Percentiles rank a stretch among this genome's conserved stretches.
Conservation (phyloP, 371 early-diverging fungal genomes). For the Mortierella sp. region DNA sequence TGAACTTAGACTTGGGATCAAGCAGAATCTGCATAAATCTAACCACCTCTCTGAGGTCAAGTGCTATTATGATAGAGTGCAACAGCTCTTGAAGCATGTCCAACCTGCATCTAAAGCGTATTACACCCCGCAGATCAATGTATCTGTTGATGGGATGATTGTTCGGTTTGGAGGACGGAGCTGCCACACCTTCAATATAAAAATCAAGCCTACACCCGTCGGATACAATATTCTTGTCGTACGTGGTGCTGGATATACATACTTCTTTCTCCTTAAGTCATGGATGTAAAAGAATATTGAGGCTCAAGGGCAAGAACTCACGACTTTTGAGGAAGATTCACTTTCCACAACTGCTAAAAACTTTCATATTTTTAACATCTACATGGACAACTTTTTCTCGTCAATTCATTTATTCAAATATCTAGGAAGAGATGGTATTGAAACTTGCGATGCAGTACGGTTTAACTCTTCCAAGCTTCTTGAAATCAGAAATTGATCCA, state of each 20-base stretch:
- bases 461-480: slow-evolving; percentile 9
- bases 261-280: slow-evolving; percentile 28
- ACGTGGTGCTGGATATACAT: slow-evolving; percentile 38
- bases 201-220: slow-evolving; percentile 26
- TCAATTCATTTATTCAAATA: slow-evolving; percentile 28
- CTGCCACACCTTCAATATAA: slow-evolving; percentile 28
- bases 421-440: slow-evolving; percentile 10
- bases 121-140: slow-evolving; percentile 17
- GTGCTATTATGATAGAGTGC: slow-evolving; percentile 16
- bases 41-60: background rate
- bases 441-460: slow-evolving; percentile 31
- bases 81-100: slow-evolving; percentile 14
- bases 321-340: too few relatives aligned
- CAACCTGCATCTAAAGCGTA: background rate
- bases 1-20: background rate
- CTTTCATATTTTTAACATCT: slow-evolving; percentile 28
- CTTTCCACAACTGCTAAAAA: too few relatives aligned
- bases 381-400: slow-evolving; percentile 48
- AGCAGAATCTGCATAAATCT: slow-evolving; percentile 24
- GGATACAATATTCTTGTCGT: slow-evolving; percentile 38
- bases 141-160: slow-evolving; percentile 43
- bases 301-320: too few relatives aligned
- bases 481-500: background rate
- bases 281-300: slow-evolving; percentile 1
- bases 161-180: slow-evolving; percentile 39